Base-by-base conservation (phyloP, 805 yeast genomes). In the Yamadazyma phyllophila region DNA sequence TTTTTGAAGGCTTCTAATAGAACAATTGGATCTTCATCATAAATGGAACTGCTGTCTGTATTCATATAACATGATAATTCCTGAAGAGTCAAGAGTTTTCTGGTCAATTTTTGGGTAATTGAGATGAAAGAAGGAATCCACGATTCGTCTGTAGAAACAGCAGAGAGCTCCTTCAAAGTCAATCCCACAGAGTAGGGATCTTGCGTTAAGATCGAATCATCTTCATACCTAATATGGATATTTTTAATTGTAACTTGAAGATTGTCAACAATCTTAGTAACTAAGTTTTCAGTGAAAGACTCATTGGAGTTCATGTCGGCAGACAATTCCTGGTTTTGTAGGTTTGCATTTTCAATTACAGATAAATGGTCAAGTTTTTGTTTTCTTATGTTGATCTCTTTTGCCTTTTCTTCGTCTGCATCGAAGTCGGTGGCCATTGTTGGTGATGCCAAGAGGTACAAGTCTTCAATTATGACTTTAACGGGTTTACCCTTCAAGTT, bases 151-250 rank as follows among this genome's bases (percentile, higher is more conserved):
- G 98, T 83, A 1, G 97, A 88, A 0, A 90, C 86, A 0, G 97
- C 98, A 0, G 97, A 88, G 35, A 94, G 72, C 65, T 94, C 98
- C 35, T 80, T 78, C 40, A 94, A 73, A 0, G 95, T 85, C 13
- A 89, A 55, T 3, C 99, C 99, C 32, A 90, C 66, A 0, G 97
- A 75, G 54, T 87, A 88, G 2, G 97, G 96, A 26, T 62, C 59
- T 46, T 82, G 85, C 0, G 96, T 83, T 52, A 88, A 82, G 4
- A 80, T 76, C 6, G 77, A 69, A 47, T 74, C 76, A 65, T 94
- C 99, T 58, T 95, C 99, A 58, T 91, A 94, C 46, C 99, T 76
- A 15, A 94, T 64, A 63, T 94, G 99, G 51, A 94, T 94, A 59
- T 88, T 89, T 56, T 83, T 88, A 52, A 94, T 88, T 2, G 96